A percentile compares a stretch with the other conserved stretches of the same genome.
Evolutionary conservation across 148 eudicot species (phyloP).

Genomic region (Tetragonia tetragonoides): DNA sequence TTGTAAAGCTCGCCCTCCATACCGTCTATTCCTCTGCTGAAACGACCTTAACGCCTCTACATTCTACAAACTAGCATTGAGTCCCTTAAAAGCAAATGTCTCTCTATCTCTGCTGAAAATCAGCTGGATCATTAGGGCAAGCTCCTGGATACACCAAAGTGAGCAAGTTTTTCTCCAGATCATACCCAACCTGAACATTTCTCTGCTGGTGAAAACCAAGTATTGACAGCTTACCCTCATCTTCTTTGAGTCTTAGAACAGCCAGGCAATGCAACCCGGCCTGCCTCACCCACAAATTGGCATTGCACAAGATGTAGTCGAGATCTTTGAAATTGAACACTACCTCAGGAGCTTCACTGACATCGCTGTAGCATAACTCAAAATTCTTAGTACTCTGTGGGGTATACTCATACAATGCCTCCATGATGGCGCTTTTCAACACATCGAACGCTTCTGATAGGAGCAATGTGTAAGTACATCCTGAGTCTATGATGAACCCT

Average conservation of each 20-base stretch:
- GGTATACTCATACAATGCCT: constrained; percentile 20
- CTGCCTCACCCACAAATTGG: constrained; percentile 29
- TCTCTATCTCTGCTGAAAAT: constrained; percentile 16
- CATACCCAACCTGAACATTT: constrained; percentile 32
- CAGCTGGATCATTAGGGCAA: constrained; percentile 31
- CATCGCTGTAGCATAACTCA: constrained; percentile 28
- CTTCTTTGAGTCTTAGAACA: constrained; percentile 22
- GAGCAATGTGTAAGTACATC: constrained; percentile 28
- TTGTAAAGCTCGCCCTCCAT: constrained; percentile 39
- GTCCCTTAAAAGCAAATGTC: no score
- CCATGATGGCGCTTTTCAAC: constrained; percentile 16
- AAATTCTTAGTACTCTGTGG: constrained; percentile 23
- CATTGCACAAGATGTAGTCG: constrained; percentile 30
- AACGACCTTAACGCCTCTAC: constrained; percentile 54
- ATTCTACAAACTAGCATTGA: constrained; percentile 20
- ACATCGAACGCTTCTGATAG: constrained; percentile 30
- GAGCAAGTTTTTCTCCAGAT: constrained; percentile 26
- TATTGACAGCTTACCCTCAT: constrained; percentile 20
- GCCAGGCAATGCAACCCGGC: constrained; percentile 29
- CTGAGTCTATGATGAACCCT: constrained; percentile 31
- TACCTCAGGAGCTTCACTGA: constrained; percentile 32
- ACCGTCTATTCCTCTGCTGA: constrained; percentile 67
- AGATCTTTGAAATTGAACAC: constrained; percentile 29
- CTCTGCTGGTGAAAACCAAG: constrained; percentile 35
- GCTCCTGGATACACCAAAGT: constrained; percentile 29